A percentile compares a stretch with the other conserved stretches of the same genome.
Evolutionary conservation across 2,329 filamentous ascomycete species (phyloP).

Genomic region (Rhexocercosporidium sp.): DNA sequence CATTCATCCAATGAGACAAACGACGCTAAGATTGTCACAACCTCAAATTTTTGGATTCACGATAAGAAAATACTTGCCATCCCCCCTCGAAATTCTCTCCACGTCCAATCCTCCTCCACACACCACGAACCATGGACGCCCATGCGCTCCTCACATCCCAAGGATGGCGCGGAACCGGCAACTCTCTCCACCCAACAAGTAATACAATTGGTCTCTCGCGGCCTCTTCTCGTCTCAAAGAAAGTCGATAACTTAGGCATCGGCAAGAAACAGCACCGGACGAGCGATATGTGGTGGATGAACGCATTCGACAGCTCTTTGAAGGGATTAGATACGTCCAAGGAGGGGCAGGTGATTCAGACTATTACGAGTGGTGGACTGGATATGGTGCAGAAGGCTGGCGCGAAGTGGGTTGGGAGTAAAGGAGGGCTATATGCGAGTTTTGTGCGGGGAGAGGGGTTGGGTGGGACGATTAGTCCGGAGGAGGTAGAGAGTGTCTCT

Average conservation of each 20-base stretch:
- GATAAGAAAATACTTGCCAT: constrained; percentile 20
- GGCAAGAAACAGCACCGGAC: constrained; percentile 72
- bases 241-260: constrained; percentile 80
- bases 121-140: constrained; percentile 74
- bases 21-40: constrained; percentile 21
- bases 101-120: background rate
- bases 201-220: constrained; percentile 78
- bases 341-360: constrained; percentile 60
- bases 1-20: background rate
- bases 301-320: constrained; percentile 89
- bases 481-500: constrained; percentile 32
- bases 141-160: constrained; percentile 81
- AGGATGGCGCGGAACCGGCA: constrained; percentile 88
- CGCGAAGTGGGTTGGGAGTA: constrained; percentile 62
- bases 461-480: constrained; percentile 65
- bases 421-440: constrained; percentile 70
- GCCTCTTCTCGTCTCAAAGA: constrained; percentile 82
- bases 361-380: constrained; percentile 57
- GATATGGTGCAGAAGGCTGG: constrained; percentile 60
- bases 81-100: background rate
- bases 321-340: constrained; percentile 74
- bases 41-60: constrained; percentile 15
- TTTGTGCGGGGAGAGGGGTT: constrained; percentile 86
- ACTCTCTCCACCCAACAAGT: constrained; percentile 79
- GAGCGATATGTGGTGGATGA: constrained; percentile 95